Evolutionary conservation across 202 grass and related monocot genomes (phyloP).

Genomic region (Alloteropsis angusta): DNA sequence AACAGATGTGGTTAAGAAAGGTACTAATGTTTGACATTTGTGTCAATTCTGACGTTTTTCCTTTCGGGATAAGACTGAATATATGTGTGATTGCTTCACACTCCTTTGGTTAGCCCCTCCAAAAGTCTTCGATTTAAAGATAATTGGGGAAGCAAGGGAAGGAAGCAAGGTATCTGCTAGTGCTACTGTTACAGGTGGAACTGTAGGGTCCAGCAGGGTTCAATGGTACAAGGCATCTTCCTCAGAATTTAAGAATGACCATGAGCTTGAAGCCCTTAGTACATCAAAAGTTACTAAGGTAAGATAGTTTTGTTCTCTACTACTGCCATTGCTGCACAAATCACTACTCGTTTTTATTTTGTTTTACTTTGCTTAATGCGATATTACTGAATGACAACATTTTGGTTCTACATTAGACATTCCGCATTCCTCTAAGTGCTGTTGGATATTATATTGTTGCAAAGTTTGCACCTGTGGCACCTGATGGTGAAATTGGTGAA

Average conservation of each 20-base stretch:
- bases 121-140: conserved; percentile 75
- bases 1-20: conserved; percentile 77
- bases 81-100: conserved; percentile 20
- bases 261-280: conserved; percentile 70
- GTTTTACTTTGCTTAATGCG: conserved; percentile 20
- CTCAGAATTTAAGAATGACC: conserved; percentile 49
- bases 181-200: conserved; percentile 67
- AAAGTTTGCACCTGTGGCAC: conserved; percentile 80
- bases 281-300: conserved; percentile 90
- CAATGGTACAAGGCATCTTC: conserved; percentile 90
- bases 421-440: conserved; percentile 75
- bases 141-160: conserved; percentile 77
- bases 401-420: conserved; percentile 45
- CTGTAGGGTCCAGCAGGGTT: conserved; percentile 75
- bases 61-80: neutral
- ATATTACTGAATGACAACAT: conserved; percentile 15
- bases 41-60: neutral
- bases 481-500: conserved; percentile 89
- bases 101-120: conserved; percentile 57
- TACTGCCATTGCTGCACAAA: conserved; percentile 4
- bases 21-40: conserved; percentile 36
- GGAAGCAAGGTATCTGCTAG: conserved; percentile 70
- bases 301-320: conserved; percentile 14
- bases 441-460: conserved; percentile 77
- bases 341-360: conserved; percentile 9